Base-by-base conservation (phyloP, 257 asterid genomes). In the Solanum medicagineum region DNA sequence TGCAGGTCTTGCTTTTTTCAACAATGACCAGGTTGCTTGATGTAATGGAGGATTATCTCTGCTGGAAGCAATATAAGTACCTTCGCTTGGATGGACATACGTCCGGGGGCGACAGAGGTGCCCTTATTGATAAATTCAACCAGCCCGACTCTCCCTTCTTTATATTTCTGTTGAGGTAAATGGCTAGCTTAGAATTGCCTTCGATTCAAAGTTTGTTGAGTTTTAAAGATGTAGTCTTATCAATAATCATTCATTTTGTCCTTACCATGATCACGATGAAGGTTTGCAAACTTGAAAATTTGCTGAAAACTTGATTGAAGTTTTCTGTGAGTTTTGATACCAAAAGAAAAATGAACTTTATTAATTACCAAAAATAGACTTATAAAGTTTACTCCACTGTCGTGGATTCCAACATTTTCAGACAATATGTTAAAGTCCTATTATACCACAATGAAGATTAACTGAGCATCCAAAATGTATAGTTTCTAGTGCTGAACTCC, bases 21-120 rank as follows among this genome's bases (percentile, higher is more conserved):
- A 97, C 99, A 85, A 97, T 97, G 99, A 97, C 99, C 85, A 92
- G 99, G 88, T 91, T 97, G 74, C 98, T 97, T 90, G 98, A 97
- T 92, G 99, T 97, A 47, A 92, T 97, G 98, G 99, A 97, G 92
- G 99, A 97, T 81, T 97, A 97, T 91, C 98, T 97, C 83, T 86
- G 88, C 97, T 93, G 97, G 99, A 97, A 97, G 91, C 95, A 97
- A 84, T 97, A 95, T 75, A 94, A 81, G 86, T 97, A 97, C 89
- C 94, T 97, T 42, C 97, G 99, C 77, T 91, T 97, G 89, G 99
- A 97, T 89, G 99, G 99, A 19, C 99, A 97, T 86, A 97, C 99
- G 87, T 94, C 95, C 70, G 99, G 99, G 81, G 98, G 99, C 62
- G 98, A 97, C 87, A 95, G 99, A 57, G 99, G 99, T 77, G 96